Conservation (phyloP, 1,284 basidiomycete genomes). For the Fomitopsis schrenkii region DNA sequence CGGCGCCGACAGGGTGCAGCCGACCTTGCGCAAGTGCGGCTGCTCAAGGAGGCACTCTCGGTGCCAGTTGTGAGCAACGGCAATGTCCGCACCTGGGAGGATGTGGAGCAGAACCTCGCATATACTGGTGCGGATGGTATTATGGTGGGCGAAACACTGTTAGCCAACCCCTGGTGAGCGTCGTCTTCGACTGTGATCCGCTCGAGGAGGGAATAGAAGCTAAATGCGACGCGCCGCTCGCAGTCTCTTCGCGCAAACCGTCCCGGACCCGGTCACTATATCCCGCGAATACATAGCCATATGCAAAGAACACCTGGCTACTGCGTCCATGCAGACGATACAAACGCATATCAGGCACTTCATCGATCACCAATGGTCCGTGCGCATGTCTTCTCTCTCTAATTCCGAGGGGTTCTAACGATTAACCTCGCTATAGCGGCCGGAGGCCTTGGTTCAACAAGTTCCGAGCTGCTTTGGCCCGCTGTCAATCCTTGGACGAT, state of each 20-base stretch:
- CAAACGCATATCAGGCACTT: slow-evolving; percentile 61
- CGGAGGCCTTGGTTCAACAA: slow-evolving; percentile 53
- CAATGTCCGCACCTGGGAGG: slow-evolving; percentile 59
- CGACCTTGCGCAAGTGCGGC: slow-evolving; percentile 54
- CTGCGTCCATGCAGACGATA: slow-evolving; percentile 42
- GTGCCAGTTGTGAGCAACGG: slow-evolving; percentile 73
- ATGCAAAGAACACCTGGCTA: slow-evolving; percentile 45
- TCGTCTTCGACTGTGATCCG: not conserved
- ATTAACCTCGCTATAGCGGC: slow-evolving; percentile 27
- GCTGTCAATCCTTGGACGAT: slow-evolving; percentile 40
- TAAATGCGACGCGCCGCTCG: not conserved
- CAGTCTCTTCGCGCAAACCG: slow-evolving; percentile 47
- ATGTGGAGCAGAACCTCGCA: slow-evolving; percentile 49
- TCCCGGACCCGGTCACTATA: slow-evolving; percentile 58
- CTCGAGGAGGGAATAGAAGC: slow-evolving; percentile 13
- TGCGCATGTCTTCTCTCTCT: slow-evolving; percentile 6
- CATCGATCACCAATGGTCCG: slow-evolving; percentile 60
- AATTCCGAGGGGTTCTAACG: not conserved
- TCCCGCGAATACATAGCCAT: slow-evolving; percentile 60
- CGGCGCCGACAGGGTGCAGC: slow-evolving; percentile 66
- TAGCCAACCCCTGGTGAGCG: slow-evolving; percentile 63
- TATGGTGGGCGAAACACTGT: slow-evolving; percentile 73
- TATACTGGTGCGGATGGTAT: slow-evolving; percentile 66
- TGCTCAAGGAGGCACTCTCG: slow-evolving; percentile 43
- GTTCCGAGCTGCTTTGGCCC: slow-evolving; percentile 43